Percentiles rank a stretch among this genome's conserved stretches.
Evolutionary conservation across 306 rosid genomes (phyloP).

Genomic region (Carpinus viminea): DNA sequence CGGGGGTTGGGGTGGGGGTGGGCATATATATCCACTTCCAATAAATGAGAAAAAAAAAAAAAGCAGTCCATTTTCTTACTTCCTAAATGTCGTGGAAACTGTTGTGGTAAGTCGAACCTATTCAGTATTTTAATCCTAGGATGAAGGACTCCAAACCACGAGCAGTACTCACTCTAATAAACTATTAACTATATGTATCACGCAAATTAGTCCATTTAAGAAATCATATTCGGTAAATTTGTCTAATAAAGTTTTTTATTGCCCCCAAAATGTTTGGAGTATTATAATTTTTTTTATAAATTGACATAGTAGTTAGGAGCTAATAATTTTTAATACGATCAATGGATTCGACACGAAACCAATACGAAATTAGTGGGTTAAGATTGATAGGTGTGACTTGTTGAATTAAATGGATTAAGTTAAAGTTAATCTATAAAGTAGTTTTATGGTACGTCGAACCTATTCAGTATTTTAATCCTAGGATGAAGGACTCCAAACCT

Average conservation of each 20-base stretch:
- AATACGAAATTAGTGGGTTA: too few species aligned
- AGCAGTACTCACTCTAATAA: neutral
- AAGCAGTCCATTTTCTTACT: constrained; percentile 3
- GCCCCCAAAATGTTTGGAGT: too few species aligned
- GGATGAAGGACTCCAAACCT: neutral
- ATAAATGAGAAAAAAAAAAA: neutral
- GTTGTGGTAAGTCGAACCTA: neutral
- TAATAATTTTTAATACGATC: too few species aligned
- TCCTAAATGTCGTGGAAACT: neutral
- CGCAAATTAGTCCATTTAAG: neutral
- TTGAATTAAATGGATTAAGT: too few species aligned
- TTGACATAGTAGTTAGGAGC: too few species aligned
- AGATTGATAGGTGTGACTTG: too few species aligned
- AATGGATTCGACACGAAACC: too few species aligned
- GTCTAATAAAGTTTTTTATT: neutral
- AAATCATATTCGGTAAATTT: neutral
- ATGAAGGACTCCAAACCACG: neutral
- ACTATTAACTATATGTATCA: neutral
- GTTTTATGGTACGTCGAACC: neutral
- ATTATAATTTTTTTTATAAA: too few species aligned
- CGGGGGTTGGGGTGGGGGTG: too few species aligned
- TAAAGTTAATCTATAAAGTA: too few species aligned
- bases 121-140: neutral
- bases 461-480: neutral
- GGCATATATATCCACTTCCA: constrained; percentile 10